Conservation (phyloP, 225 moss, liverwort and hornwort species). For the Takakia lepidozioides region DNA sequence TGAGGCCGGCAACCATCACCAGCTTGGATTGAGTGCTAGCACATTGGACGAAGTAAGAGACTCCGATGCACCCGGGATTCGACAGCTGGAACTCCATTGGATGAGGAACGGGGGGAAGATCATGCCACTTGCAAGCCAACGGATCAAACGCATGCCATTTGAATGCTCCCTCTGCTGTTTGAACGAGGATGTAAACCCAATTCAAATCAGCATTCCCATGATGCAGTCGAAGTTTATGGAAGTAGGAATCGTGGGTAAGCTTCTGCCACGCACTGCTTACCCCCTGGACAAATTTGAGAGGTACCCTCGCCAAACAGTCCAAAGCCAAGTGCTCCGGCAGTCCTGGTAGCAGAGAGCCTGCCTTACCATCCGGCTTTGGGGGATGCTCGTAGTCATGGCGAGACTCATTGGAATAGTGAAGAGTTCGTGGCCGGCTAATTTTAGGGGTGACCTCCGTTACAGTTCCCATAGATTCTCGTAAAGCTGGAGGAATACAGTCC, state of each 20-base stretch:
- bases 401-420: too few relatives aligned
- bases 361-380: too few relatives aligned
- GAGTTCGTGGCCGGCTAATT: too few relatives aligned
- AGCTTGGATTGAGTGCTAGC: constrained; percentile 9
- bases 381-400: too few relatives aligned
- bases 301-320: constrained; percentile 8
- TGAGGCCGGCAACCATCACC: constrained; percentile 9
- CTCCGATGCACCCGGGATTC: constrained; percentile 12
- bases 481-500: too few relatives aligned
- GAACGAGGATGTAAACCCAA: constrained; percentile 9
- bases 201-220: neutral
- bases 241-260: neutral
- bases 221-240: constrained; percentile 4
- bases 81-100: constrained; percentile 11
- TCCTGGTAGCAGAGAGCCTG: constrained; percentile 8
- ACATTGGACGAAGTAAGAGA: constrained; percentile 10
- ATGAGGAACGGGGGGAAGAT: constrained; percentile 7
- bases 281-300: neutral
- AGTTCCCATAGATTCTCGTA: too few relatives aligned
- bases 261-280: constrained; percentile 9
- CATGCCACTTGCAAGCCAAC: constrained; percentile 4
- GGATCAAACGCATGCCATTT: constrained; percentile 11
- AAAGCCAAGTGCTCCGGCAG: constrained; percentile 7
- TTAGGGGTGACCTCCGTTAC: too few relatives aligned
- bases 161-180: neutral